Conservation (phyloP, 768 basidiomycete species). For the Trametes cubensis region DNA sequence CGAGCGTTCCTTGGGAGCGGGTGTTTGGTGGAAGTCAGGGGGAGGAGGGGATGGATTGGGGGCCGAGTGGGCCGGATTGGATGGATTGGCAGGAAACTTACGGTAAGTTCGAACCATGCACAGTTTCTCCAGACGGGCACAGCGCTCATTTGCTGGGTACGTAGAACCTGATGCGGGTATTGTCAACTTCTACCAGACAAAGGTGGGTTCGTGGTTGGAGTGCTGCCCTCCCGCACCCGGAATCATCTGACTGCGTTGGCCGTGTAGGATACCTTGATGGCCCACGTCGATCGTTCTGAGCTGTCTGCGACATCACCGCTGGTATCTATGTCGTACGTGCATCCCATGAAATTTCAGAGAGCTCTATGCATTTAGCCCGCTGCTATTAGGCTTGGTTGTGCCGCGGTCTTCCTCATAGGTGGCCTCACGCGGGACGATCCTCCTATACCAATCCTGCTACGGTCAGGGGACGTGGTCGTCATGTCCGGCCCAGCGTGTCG, state of each 20-base stretch:
- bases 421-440: conserved; percentile 73
- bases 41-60: conserved; percentile 48
- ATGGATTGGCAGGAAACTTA: conserved; percentile 76
- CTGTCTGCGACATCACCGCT: conserved; percentile 90
- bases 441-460: conserved; percentile 81
- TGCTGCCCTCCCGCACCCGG: background rate
- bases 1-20: conserved; percentile 65
- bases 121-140: background rate
- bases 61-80: conserved; percentile 62
- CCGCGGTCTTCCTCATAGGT: conserved; percentile 89
- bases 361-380: background rate
- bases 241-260: background rate
- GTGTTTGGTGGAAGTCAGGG: conserved; percentile 49
- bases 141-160: conserved; percentile 1
- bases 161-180: conserved; percentile 95
- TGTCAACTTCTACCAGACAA: conserved; percentile 91
- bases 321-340: conserved; percentile 86
- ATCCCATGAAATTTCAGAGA: background rate
- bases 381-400: conserved; percentile 83
- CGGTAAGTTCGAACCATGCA: conserved; percentile 46
- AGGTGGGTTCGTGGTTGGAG: conserved; percentile 39
- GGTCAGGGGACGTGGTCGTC: conserved; percentile 89
- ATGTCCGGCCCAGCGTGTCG: conserved; percentile 90
- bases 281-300: conserved; percentile 96
- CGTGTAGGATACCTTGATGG: conserved; percentile 88